phyloP scores from a whole-genome alignment of 306 rosid genomes.

The Prunus mongolica region DNA sequence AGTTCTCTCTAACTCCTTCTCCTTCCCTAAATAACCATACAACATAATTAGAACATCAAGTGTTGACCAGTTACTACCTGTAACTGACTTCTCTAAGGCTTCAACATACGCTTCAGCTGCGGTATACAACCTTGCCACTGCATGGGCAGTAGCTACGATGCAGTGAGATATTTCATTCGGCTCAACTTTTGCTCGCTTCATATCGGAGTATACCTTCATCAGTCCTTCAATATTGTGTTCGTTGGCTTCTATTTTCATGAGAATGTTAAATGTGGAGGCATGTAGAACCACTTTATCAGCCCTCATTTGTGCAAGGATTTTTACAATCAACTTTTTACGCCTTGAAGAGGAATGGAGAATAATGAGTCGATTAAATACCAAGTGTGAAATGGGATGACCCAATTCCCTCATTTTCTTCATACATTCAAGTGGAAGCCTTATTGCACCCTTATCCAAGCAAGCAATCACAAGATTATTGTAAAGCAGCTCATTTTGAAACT shows the following conservation, averaged over 20 bases:
- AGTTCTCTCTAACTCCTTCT: conserved; percentile 61
- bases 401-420: conserved; percentile 89
- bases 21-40: conserved; percentile 73
- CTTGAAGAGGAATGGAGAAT: conserved; percentile 58
- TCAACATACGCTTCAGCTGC: conserved; percentile 76
- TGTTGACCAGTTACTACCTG: conserved; percentile 81
- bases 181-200: conserved; percentile 63
- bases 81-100: conserved; percentile 60
- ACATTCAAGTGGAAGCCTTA: conserved; percentile 74
- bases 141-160: conserved; percentile 80
- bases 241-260: conserved; percentile 87
- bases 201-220: conserved; percentile 53
- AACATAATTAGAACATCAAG: conserved; percentile 65
- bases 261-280: conserved; percentile 85
- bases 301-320: conserved; percentile 76
- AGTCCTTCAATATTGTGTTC: conserved; percentile 70
- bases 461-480: conserved; percentile 82
- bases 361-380: conserved; percentile 85
- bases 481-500: conserved; percentile 86
- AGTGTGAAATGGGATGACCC: conserved; percentile 71
- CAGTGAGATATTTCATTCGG: conserved; percentile 86
- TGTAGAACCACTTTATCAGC: conserved; percentile 77
- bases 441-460: conserved; percentile 75
- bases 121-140: conserved; percentile 62
- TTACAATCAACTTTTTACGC: conserved; percentile 55